phyloP scores from a whole-genome alignment of 768 basidiomycete genomes.

The Russula emetica region DNA sequence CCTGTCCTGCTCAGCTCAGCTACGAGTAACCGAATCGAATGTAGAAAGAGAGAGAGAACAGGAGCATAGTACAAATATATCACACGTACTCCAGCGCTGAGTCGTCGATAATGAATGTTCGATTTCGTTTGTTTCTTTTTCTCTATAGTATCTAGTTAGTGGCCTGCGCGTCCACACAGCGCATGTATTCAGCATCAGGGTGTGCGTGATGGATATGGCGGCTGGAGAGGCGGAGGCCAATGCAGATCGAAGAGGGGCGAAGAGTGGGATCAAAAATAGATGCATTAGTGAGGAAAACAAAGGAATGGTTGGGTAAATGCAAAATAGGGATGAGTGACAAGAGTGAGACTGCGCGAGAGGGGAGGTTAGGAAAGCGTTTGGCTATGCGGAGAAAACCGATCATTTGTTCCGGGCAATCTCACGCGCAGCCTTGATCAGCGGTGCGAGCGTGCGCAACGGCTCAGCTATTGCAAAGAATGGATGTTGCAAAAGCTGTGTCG shows the following conservation, averaged over 20 bases:
- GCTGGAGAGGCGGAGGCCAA: constrained; percentile 5
- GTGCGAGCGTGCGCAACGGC: constrained; percentile 78
- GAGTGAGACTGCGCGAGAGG: not conserved
- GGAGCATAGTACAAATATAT: constrained; percentile 9
- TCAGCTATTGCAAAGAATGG: constrained; percentile 86
- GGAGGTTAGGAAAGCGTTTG: not conserved
- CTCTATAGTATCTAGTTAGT: constrained; percentile 26
- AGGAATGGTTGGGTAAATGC: constrained; percentile 14
- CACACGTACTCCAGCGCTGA: constrained; percentile 11
- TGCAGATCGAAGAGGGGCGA: constrained; percentile 13
- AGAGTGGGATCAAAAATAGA: not conserved
- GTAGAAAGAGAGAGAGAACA: constrained; percentile 8
- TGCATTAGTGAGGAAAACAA: constrained; percentile 17
- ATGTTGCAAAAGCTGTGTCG: constrained; percentile 78
- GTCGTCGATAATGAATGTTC: constrained; percentile 13
- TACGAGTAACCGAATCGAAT: constrained; percentile 11
- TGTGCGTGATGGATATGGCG: constrained; percentile 2
- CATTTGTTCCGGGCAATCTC: constrained; percentile 59
- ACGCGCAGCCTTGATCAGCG: constrained; percentile 88
- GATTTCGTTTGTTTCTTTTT: constrained; percentile 10
- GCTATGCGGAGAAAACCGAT: not conserved
- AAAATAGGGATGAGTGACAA: constrained; percentile 14
- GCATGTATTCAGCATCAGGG: constrained; percentile 9
- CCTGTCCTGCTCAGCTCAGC: not conserved
- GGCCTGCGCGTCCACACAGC: constrained; percentile 2